A percentile compares a stretch with the other conserved stretches of the same genome.
These are phyloP conservation scores for Ananas comosus DNA, from an alignment of 176 grass and related monocot species.

Conservation along the genomic window DNA sequence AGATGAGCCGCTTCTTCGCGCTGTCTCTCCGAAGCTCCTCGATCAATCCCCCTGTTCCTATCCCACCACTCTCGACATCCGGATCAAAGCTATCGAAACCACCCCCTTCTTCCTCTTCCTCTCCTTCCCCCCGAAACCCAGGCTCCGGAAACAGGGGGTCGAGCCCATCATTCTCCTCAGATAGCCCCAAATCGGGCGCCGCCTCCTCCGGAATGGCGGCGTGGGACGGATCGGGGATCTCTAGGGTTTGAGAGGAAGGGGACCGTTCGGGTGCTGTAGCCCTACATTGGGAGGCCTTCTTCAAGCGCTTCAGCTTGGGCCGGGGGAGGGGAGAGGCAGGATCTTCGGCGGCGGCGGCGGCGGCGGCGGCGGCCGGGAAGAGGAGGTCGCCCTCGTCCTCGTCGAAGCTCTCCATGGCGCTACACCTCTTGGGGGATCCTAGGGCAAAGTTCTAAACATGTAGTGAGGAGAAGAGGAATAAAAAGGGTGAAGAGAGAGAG, in stretches of 20 bases:
- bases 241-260: not conserved
- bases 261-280: not conserved
- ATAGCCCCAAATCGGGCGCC: not conserved
- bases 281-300: constrained; percentile 32
- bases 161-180: constrained; percentile 16
- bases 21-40: constrained; percentile 50
- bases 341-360: not conserved
- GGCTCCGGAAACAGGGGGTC: constrained; percentile 29
- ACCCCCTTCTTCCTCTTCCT: constrained; percentile 12
- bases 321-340: constrained; percentile 12
- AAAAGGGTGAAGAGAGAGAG: not conserved
- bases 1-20: constrained; percentile 69
- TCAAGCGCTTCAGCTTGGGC: constrained; percentile 47
- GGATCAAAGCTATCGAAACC: not conserved
- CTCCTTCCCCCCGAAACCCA: constrained; percentile 13
- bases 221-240: not conserved
- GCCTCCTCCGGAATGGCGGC: not conserved
- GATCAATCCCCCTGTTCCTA: constrained; percentile 37
- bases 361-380: not conserved
- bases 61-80: not conserved
- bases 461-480: not conserved
- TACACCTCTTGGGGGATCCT: not conserved
- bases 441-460: not conserved
- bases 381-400: constrained; percentile 32
- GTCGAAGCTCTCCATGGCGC: constrained; percentile 39